phyloP scores from a whole-genome alignment of 306 rosid species.

The Quercus agrifolia region DNA sequence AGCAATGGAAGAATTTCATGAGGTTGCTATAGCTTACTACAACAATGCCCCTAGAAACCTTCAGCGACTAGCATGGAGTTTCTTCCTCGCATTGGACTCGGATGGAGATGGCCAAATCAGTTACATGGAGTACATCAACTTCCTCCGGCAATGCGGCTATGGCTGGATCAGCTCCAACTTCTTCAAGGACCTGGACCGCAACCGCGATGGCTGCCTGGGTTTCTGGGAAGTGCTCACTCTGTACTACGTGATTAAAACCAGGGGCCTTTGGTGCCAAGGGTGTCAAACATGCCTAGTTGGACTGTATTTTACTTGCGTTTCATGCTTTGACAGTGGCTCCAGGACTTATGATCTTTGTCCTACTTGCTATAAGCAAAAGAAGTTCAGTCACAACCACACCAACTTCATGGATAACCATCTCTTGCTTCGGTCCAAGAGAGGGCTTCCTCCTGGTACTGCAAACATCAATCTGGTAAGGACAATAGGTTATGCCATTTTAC shows the following conservation, averaged over 20 bases:
- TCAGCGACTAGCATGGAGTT: constrained; percentile 15
- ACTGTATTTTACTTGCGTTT: constrained; percentile 24
- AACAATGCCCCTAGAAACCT: constrained; percentile 15
- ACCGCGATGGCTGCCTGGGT: constrained; percentile 17
- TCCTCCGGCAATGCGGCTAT: constrained; percentile 21
- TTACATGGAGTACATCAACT: constrained; percentile 7
- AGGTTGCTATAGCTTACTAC: constrained; percentile 25
- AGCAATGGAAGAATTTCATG: constrained; percentile 4
- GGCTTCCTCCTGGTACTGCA: neutral
- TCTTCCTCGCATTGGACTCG: constrained; percentile 28
- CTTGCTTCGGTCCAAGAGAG: constrained; percentile 12
- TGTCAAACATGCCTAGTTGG: constrained; percentile 10
- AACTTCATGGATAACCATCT: constrained; percentile 26
- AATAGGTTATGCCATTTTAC: too few relatives aligned
- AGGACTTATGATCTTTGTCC: constrained; percentile 20
- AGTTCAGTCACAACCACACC: constrained; percentile 8
- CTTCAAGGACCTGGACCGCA: constrained; percentile 18
- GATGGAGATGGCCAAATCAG: constrained; percentile 20
- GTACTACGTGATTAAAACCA: constrained; percentile 23
- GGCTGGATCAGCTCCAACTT: constrained; percentile 19
- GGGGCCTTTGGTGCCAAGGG: constrained; percentile 20
- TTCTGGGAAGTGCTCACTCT: constrained; percentile 27
- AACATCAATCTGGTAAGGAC: neutral
- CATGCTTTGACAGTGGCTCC: constrained; percentile 15
- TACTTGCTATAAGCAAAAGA: neutral